A percentile compares a stretch with the other conserved stretches of the same genome.
Evolutionary conservation across 2,329 filamentous ascomycete genomes (phyloP).

Genomic region (Stachybotrys chlorohalonatus): DNA sequence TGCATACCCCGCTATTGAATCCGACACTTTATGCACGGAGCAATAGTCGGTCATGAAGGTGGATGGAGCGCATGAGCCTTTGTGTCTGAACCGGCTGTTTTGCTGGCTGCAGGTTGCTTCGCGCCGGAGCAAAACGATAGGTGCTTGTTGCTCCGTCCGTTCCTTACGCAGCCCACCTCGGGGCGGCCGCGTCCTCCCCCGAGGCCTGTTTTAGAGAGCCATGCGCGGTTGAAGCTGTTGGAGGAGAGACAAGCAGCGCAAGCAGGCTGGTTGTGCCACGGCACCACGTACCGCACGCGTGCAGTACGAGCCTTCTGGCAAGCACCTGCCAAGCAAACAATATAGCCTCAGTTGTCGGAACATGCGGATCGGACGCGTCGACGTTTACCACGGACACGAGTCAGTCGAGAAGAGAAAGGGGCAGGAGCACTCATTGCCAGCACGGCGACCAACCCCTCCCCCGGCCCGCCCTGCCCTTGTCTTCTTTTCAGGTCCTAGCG

Average conservation of each 20-base stretch:
- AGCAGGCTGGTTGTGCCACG: constrained; percentile 1
- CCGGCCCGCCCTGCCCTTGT: constrained; percentile 12
- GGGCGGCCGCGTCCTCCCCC: neutral
- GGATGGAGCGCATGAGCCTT: neutral
- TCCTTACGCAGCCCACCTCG: neutral
- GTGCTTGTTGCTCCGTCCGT: neutral
- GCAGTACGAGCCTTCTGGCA: too few species aligned
- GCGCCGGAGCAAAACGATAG: neutral
- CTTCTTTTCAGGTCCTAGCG: constrained; percentile 8
- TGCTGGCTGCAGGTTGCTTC: neutral
- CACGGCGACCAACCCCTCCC: neutral
- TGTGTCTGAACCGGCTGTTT: neutral
- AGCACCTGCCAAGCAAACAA: too few species aligned
- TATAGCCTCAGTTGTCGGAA: too few species aligned
- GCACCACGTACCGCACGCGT: too few species aligned
- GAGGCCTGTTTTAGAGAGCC: neutral
- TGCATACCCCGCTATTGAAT: neutral
- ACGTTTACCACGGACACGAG: too few species aligned
- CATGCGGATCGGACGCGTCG: too few species aligned
- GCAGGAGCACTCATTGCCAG: too few species aligned
- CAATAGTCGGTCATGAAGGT: neutral
- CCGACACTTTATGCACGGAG: neutral
- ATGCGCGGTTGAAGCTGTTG: neutral
- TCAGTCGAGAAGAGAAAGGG: too few species aligned
- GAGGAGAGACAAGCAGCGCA: neutral